Conservation (phyloP, 768 basidiomycete genomes). For the Myochromella boudieri region DNA sequence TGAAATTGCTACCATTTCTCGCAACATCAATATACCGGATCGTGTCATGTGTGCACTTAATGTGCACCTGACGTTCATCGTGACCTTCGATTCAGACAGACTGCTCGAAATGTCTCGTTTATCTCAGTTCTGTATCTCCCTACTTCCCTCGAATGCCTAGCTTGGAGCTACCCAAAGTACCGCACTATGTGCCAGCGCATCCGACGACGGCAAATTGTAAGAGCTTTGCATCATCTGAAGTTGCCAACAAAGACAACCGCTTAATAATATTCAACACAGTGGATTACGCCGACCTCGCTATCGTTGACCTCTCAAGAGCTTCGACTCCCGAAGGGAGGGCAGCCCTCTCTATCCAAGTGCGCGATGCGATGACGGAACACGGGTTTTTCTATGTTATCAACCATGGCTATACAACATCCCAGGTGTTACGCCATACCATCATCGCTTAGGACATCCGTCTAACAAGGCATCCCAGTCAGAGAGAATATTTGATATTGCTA, state of each 20-base stretch:
- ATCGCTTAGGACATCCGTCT: neutral
- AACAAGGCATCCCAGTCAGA: constrained; percentile 23
- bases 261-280: constrained; percentile 15
- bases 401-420: constrained; percentile 40
- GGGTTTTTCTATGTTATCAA: constrained; percentile 49
- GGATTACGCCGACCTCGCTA: constrained; percentile 45
- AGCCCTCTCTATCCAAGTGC: constrained; percentile 37
- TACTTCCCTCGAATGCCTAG: neutral
- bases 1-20: too few species aligned
- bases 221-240: neutral
- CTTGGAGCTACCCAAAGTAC: neutral
- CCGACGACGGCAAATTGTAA: constrained; percentile 4
- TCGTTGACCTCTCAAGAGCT: constrained; percentile 47
- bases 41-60: too few species aligned
- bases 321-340: constrained; percentile 33
- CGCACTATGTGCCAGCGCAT: constrained; percentile 3
- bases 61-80: too few species aligned
- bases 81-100: too few species aligned
- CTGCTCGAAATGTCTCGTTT: too few species aligned
- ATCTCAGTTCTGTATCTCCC: too few species aligned
- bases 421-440: constrained; percentile 20
- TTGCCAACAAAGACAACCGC: neutral
- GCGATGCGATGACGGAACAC: constrained; percentile 39
- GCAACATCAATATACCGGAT: too few species aligned
- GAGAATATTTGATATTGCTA: constrained; percentile 43